Evolutionary conservation across 208 protist genomes (phyloP).

Genomic region (Leishmania aethiopica): DNA sequence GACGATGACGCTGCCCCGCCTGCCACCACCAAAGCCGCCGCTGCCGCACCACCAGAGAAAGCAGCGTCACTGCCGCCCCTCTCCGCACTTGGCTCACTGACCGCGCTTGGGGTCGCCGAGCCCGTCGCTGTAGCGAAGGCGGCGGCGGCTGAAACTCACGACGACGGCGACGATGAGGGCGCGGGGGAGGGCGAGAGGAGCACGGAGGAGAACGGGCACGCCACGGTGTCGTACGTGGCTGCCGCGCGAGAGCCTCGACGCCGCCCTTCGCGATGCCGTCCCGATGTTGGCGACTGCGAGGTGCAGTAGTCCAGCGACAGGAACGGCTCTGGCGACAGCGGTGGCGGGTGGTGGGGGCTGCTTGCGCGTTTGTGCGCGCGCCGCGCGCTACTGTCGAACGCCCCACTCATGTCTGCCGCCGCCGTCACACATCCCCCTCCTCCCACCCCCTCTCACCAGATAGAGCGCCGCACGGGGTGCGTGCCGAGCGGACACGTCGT

Average conservation of each 20-base stretch:
- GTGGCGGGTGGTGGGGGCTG: not conserved
- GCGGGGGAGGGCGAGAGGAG: not conserved
- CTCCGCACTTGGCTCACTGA: not conserved
- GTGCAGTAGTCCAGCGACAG: conserved; percentile 31
- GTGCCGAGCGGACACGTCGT: not conserved
- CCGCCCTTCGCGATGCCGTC: conserved; percentile 23
- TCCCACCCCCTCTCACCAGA: not conserved
- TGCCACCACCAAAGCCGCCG: not conserved
- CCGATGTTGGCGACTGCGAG: conserved; percentile 47
- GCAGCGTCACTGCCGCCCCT: not conserved
- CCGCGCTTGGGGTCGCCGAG: not conserved
- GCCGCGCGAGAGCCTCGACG: not conserved
- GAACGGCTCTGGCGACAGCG: not conserved
- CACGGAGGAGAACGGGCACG: not conserved
- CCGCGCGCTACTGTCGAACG: not conserved
- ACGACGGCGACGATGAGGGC: not conserved
- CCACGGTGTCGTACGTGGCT: not conserved
- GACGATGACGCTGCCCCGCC: not conserved
- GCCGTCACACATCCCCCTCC: not conserved
- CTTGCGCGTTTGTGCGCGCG: not conserved
- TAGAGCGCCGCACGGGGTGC: not conserved
- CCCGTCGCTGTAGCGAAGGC: not conserved
- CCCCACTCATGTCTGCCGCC: not conserved
- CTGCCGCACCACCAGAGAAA: not conserved
- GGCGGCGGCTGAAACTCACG: not conserved